Evolutionary conservation across 148 eudicot species (phyloP).

Genomic region (Linanthus parryae): DNA sequence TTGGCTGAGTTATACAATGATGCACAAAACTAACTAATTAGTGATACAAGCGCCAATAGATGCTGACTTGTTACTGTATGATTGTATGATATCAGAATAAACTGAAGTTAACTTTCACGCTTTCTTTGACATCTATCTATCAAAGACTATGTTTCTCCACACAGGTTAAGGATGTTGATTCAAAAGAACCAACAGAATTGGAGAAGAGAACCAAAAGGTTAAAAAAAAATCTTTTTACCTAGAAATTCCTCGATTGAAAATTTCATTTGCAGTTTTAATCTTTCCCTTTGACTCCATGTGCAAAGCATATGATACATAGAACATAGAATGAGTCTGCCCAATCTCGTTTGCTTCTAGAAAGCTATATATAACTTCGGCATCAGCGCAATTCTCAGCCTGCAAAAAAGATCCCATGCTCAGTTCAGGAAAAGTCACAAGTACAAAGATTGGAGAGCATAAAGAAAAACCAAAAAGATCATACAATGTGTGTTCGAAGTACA

Average conservation of each 20-base stretch:
- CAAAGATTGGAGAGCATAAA: not conserved
- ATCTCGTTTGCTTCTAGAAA: conserved; percentile 86
- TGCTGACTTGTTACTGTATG: too few species aligned
- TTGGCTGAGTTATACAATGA: too few species aligned
- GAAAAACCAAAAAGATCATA: not conserved
- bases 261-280: conserved; percentile 71
- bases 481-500: not conserved
- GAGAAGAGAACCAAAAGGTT: not conserved
- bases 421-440: not conserved
- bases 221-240: conserved; percentile 35
- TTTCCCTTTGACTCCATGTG: conserved; percentile 75
- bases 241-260: conserved; percentile 70
- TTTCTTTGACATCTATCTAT: too few species aligned
- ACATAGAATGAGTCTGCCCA: conserved; percentile 70
- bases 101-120: too few species aligned
- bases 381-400: conserved; percentile 94
- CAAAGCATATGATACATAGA: conserved; percentile 74
- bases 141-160: too few species aligned
- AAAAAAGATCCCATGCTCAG: conserved; percentile 4
- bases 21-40: too few species aligned
- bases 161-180: too few species aligned
- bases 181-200: too few species aligned
- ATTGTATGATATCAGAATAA: too few species aligned
- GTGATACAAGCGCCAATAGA: too few species aligned
- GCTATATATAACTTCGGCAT: conserved; percentile 82